Percentiles rank a stretch among this genome's conserved stretches.
Evolutionary conservation across 2,329 filamentous ascomycete species (phyloP).

Genomic region (Thelonectria rubi): DNA sequence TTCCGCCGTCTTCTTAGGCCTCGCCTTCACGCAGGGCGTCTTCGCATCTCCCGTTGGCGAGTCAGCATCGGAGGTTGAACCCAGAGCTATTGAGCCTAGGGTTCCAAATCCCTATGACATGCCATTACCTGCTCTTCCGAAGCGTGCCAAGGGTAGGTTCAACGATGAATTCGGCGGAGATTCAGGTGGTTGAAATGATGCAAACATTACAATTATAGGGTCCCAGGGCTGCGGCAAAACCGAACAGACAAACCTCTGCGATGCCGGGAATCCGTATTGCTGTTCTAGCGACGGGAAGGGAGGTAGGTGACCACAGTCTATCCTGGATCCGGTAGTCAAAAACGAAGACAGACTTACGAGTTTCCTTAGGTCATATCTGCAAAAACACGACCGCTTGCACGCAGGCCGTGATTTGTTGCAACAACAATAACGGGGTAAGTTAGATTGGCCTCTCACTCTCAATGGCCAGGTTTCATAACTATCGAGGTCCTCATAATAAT

Average conservation of each 20-base stretch:
- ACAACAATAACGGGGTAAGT: conserved; percentile 39
- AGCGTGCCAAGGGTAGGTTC: too few relatives aligned
- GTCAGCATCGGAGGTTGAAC: conserved; percentile 7
- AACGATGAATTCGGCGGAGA: too few relatives aligned
- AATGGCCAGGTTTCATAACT: too few relatives aligned
- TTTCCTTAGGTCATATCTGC: conserved; percentile 26
- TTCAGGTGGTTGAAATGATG: too few relatives aligned
- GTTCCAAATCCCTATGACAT: conserved; percentile 13
- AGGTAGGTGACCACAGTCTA: conserved; percentile 5
- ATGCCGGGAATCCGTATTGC: conserved; percentile 30
- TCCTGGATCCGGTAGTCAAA: neutral
- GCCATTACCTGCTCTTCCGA: too few relatives aligned
- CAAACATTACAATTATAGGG: too few relatives aligned
- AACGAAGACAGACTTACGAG: neutral
- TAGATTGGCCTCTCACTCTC: fast-evolving
- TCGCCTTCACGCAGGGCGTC: conserved; percentile 21
- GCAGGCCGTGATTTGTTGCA: conserved; percentile 37
- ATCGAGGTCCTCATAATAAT: conserved; percentile 9
- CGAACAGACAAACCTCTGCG: conserved; percentile 12
- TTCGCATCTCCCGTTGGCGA: conserved; percentile 22
- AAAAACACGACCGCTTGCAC: conserved; percentile 30
- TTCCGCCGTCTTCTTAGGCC: conserved; percentile 17
- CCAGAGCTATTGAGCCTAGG: conserved; percentile 22
- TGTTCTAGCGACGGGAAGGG: conserved; percentile 30
- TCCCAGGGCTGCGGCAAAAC: too few relatives aligned